Evolutionary conservation across 768 basidiomycete species (phyloP).

Genomic region (Cyclocybe cylindracea): DNA sequence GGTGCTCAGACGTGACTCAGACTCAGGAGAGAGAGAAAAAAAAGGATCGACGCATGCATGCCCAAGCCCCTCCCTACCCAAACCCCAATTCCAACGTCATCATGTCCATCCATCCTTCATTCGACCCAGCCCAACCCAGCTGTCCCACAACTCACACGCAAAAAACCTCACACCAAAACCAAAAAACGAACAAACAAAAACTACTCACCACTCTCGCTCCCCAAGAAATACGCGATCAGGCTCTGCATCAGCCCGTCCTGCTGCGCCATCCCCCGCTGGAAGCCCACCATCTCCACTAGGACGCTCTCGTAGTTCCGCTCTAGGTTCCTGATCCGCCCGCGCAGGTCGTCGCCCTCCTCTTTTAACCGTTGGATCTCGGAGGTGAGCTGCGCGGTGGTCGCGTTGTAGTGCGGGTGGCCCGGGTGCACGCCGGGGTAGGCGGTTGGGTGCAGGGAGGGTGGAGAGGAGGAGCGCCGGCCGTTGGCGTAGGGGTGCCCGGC

Average conservation of each 20-base stretch:
- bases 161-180: background rate
- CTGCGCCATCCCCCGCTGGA: constrained; percentile 56
- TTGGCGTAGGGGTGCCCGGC: too few species aligned
- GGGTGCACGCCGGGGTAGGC: constrained; percentile 3
- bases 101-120: too few species aligned
- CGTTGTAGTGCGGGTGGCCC: background rate
- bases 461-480: constrained; percentile 10
- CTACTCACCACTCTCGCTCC: constrained; percentile 55
- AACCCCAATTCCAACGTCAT: too few species aligned
- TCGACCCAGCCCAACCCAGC: too few species aligned
- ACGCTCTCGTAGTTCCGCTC: constrained; percentile 41
- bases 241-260: constrained; percentile 85
- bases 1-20: too few species aligned
- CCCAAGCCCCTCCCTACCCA: too few species aligned
- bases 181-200: constrained; percentile 1
- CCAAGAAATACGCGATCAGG: constrained; percentile 79
- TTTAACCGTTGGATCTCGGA: constrained; percentile 29
- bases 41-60: too few species aligned
- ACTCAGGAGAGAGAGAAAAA: too few species aligned
- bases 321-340: constrained; percentile 33
- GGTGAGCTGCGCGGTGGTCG: constrained; percentile 10
- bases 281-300: constrained; percentile 36
- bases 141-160: background rate
- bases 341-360: constrained; percentile 33
- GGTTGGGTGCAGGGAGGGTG: constrained; percentile 17